Evolutionary conservation across 768 basidiomycete genomes (phyloP).

Genomic region (Kwoniella mangroviensis): DNA sequence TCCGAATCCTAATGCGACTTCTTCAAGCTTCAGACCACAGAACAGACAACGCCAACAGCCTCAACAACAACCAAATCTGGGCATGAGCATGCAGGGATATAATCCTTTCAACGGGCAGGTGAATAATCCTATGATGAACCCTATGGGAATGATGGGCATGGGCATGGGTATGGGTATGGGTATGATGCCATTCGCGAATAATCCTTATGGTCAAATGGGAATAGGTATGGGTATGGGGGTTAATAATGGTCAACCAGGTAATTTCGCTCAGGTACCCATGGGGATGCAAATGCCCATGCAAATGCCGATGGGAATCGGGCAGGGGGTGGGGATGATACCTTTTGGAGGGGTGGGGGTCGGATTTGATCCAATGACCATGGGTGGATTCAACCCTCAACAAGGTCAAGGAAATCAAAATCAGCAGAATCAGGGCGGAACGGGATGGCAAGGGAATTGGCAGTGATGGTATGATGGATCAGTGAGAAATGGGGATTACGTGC

Average conservation of each 20-base stretch:
- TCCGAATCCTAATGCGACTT: not conserved
- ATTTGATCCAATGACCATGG: conserved; percentile 11
- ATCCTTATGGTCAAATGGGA: not conserved
- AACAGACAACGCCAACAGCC: conserved; percentile 19
- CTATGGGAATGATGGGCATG: conserved; percentile 33
- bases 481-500: no score
- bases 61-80: not conserved
- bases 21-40: not conserved
- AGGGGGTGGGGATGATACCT: conserved; percentile 3
- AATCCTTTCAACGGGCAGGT: conserved; percentile 31
- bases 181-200: conserved; percentile 7
- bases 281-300: conserved; percentile 8
- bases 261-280: conserved; percentile 2
- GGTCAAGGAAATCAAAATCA: not conserved
- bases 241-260: not conserved
- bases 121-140: conserved; percentile 40
- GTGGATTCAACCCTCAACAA: conserved; percentile 4
- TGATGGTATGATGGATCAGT: not conserved
- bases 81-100: conserved; percentile 26
- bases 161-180: conserved; percentile 34
- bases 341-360: conserved; percentile 3
- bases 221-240: conserved; percentile 23
- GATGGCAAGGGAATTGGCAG: conserved; percentile 20
- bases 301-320: conserved; percentile 11
- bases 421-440: conserved; percentile 15